Evolutionary conservation across 495 filamentous ascomycete species (phyloP).

Genomic region (Polyplosphaeria fusca): DNA sequence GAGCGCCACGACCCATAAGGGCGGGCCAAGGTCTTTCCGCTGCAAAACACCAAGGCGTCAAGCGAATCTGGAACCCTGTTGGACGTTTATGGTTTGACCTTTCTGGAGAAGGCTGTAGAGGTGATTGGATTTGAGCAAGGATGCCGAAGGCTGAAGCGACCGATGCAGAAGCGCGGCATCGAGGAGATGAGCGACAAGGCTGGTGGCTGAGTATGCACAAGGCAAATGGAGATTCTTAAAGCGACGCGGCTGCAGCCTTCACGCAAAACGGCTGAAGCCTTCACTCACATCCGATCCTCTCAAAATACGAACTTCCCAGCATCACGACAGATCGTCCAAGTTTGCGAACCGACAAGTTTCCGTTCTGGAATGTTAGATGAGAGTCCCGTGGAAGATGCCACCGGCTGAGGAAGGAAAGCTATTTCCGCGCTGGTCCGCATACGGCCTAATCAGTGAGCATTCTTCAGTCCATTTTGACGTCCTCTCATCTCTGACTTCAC

Average conservation of each 20-base stretch:
- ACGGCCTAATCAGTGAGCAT: not conserved
- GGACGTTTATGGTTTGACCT: not conserved
- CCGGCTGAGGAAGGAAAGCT: not conserved
- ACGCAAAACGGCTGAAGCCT: not conserved
- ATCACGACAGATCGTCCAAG: not conserved
- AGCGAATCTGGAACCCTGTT: not conserved
- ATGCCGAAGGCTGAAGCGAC: not conserved
- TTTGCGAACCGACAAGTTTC: not conserved
- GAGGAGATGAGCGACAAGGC: too few species aligned
- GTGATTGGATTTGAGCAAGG: not conserved
- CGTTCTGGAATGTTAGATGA: not conserved
- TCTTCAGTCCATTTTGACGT: too few species aligned
- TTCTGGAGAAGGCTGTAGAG: not conserved
- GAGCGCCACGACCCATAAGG: not conserved
- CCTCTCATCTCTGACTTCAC: too few species aligned
- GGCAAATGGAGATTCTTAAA: too few species aligned
- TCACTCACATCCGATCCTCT: not conserved
- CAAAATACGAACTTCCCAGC: not conserved
- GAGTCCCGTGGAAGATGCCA: too few species aligned
- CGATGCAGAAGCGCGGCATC: not conserved
- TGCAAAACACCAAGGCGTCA: not conserved
- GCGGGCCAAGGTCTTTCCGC: not conserved
- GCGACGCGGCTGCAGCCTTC: too few species aligned
- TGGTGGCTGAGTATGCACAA: too few species aligned
- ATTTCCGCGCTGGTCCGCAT: not conserved